These are phyloP conservation scores for Pulveroboletus sp. DNA, from an alignment of 768 basidiomycete genomes.

Conservation along the genomic window DNA sequence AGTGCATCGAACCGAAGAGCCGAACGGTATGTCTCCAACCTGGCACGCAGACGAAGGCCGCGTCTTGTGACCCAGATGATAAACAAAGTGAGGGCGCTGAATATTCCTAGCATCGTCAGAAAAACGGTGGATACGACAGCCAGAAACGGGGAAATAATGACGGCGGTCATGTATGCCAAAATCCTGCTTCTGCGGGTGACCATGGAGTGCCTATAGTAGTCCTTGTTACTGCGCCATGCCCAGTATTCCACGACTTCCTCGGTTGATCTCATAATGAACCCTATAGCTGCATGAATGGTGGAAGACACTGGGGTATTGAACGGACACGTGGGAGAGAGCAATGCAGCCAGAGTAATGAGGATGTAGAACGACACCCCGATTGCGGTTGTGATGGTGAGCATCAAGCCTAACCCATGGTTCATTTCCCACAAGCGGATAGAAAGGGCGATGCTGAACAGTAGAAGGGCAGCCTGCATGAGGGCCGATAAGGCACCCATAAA, in stretches of 20 bases:
- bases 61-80: not conserved
- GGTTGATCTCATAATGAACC: not conserved
- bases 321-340: conserved; percentile 12
- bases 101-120: not conserved
- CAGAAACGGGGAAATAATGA: conserved; percentile 1
- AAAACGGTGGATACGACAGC: not conserved
- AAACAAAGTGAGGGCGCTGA: not conserved
- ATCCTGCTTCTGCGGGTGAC: not conserved
- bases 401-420: conserved; percentile 3
- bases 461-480: conserved; percentile 20
- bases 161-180: not conserved
- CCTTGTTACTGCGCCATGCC: not conserved
- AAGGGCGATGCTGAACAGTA: conserved; percentile 19
- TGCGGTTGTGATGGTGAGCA: conserved; percentile 8
- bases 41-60: not conserved
- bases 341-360: conserved; percentile 15
- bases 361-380: conserved; percentile 15
- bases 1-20: not conserved
- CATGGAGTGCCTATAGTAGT: not conserved
- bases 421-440: conserved; percentile 13
- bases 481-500: conserved; percentile 13
- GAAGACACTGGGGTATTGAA: conserved; percentile 19
- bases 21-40: not conserved
- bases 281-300: conserved; percentile 1
- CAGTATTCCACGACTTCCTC: conserved; percentile 1